A percentile compares a stretch with the other conserved stretches of the same genome.
phyloP scores from a whole-genome alignment of 306 rosid genomes.

The Cicer chorassanicum region DNA sequence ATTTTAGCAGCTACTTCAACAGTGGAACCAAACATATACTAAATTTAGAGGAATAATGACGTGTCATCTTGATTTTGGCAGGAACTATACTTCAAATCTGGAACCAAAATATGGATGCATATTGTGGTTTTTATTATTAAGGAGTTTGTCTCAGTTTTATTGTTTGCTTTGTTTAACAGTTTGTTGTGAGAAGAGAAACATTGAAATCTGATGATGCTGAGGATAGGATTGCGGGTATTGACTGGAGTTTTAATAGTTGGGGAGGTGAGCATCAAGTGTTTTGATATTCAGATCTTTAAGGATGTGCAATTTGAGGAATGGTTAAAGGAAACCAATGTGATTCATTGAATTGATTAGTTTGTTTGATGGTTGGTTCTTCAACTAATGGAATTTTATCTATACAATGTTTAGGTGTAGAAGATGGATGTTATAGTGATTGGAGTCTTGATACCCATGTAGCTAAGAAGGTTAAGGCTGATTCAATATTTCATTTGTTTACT shows the following conservation, averaged over 20 bases:
- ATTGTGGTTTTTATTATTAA: not conserved
- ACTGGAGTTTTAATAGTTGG: constrained; percentile 94
- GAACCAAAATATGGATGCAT: not conserved
- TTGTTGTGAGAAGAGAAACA: constrained; percentile 63
- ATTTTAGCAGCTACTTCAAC: too few relatives aligned
- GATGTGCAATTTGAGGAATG: constrained; percentile 33
- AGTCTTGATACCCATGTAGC: constrained; percentile 72
- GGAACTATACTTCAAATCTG: too few relatives aligned
- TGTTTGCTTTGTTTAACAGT: constrained; percentile 55
- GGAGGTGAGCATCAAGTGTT: constrained; percentile 64
- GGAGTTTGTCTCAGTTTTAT: not conserved
- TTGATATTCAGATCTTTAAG: constrained; percentile 7
- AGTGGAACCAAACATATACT: too few relatives aligned
- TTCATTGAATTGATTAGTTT: constrained; percentile 20
- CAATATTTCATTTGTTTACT: not conserved
- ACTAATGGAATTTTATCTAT: constrained; percentile 35
- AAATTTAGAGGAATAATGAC: too few relatives aligned
- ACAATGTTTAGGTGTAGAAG: constrained; percentile 61
- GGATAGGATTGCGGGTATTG: constrained; percentile 75
- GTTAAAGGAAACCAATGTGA: not conserved
- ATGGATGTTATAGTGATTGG: constrained; percentile 87
- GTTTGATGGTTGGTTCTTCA: constrained; percentile 20
- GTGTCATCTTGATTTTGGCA: too few relatives aligned
- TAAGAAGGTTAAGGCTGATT: constrained; percentile 60
- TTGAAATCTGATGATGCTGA: constrained; percentile 44